Percentiles rank a stretch among this genome's conserved stretches.
phyloP scores from a whole-genome alignment of 805 yeast species.

The Brettanomyces custersianus region DNA sequence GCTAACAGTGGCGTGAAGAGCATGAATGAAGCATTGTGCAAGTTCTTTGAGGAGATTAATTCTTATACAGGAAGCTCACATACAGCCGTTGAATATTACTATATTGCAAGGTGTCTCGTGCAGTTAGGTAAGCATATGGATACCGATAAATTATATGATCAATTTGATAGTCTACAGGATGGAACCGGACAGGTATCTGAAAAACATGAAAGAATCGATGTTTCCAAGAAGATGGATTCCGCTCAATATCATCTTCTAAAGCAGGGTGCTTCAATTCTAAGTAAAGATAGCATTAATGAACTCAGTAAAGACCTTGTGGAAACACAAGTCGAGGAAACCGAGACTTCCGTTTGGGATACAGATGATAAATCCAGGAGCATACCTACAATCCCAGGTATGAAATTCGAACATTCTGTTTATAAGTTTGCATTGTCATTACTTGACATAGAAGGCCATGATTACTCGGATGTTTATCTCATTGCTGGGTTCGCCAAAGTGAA shows the following conservation, averaged over 20 bases:
- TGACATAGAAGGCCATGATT: constrained; percentile 15
- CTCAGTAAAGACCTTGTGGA: background rate
- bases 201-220: too few relatives aligned
- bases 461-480: constrained; percentile 20
- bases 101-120: constrained; percentile 17
- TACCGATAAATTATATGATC: too few relatives aligned
- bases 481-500: constrained; percentile 7
- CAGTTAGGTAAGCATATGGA: too few relatives aligned
- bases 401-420: constrained; percentile 14
- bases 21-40: constrained; percentile 11
- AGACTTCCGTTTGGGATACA: constrained; percentile 14
- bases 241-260: too few relatives aligned
- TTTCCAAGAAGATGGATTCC: too few relatives aligned
- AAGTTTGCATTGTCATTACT: constrained; percentile 11
- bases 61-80: constrained; percentile 1
- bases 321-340: constrained; percentile 7
- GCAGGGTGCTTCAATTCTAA: too few relatives aligned
- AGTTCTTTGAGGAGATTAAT: constrained; percentile 10
- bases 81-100: constrained; percentile 14
- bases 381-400: constrained; percentile 19
- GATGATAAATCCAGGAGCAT: constrained; percentile 3
- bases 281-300: background rate
- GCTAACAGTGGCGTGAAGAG: constrained; percentile 7
- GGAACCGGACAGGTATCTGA: too few relatives aligned
- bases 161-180: too few relatives aligned